Conservation (phyloP, 179 eudicot genomes). For the Spinacia oleracea region DNA sequence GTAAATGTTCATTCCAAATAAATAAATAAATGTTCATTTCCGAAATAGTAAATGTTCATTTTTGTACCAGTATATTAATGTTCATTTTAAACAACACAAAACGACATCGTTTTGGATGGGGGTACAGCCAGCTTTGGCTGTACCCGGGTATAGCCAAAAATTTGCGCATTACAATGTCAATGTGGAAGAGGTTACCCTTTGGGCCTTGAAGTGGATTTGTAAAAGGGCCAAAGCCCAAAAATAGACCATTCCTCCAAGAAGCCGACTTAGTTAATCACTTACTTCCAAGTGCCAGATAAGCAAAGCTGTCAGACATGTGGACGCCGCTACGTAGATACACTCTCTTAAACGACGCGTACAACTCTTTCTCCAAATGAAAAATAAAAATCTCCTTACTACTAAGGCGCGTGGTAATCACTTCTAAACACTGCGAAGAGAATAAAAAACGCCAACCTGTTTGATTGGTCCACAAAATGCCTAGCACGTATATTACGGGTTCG, state of each 20-base stretch:
- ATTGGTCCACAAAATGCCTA: slow-evolving; percentile 18
- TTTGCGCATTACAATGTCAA: too few species aligned
- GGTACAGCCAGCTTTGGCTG: too few species aligned
- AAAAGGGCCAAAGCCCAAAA: neutral
- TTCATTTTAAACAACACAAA: too few species aligned
- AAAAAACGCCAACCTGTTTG: neutral
- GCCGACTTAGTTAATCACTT: neutral
- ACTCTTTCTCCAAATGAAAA: neutral
- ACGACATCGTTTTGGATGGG: too few species aligned
- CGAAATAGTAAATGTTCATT: too few species aligned
- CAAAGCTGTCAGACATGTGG: slow-evolving; percentile 33
- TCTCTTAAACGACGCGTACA: neutral
- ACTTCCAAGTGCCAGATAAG: slow-evolving; percentile 31
- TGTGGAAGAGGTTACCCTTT: too few species aligned
- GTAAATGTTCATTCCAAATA: too few species aligned
- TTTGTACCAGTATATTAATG: too few species aligned
- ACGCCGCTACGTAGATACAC: slow-evolving; percentile 5
- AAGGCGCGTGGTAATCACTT: neutral
- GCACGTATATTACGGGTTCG: slow-evolving; percentile 22
- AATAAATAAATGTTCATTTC: too few species aligned
- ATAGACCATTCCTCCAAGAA: neutral
- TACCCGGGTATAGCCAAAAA: too few species aligned
- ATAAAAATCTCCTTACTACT: too few species aligned
- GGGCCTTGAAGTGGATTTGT: too few species aligned
- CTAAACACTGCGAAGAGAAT: neutral